These are phyloP conservation scores for Rickenella mellea DNA, from an alignment of 768 basidiomycete genomes.

Conservation along the genomic window DNA sequence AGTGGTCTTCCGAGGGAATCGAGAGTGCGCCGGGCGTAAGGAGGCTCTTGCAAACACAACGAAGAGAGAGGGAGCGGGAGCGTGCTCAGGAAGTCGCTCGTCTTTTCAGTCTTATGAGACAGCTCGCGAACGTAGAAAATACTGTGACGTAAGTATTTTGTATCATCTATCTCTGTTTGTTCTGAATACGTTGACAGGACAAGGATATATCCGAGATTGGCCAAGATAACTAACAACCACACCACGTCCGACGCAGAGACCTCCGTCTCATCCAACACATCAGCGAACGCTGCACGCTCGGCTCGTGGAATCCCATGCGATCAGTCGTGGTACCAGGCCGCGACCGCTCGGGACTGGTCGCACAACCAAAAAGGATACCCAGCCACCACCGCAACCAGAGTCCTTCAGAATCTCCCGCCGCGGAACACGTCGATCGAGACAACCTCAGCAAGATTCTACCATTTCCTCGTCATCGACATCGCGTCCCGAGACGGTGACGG, in stretches of 20 bases:
- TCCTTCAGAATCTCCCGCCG: too few species aligned
- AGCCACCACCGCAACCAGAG: constrained; percentile 10
- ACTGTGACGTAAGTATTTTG: constrained; percentile 7
- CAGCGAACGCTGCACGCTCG: constrained; percentile 50
- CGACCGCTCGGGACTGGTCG: constrained; percentile 69
- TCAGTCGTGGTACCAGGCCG: constrained; percentile 47
- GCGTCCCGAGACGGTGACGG: constrained; percentile 65
- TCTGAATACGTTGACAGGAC: constrained; percentile 17
- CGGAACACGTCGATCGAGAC: constrained; percentile 11
- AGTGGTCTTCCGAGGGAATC: constrained; percentile 68
- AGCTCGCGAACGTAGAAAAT: constrained; percentile 31
- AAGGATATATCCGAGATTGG: constrained; percentile 22
- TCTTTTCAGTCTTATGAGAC: constrained; percentile 35
- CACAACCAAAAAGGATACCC: constrained; percentile 55
- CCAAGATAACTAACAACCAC: constrained; percentile 10
- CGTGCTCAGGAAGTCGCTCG: constrained; percentile 48
- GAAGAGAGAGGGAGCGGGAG: constrained; percentile 57
- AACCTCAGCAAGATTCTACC: too few species aligned
- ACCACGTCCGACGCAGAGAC: constrained; percentile 40
- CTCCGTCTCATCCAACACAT: constrained; percentile 55
- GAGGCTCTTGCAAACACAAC: constrained; percentile 32
- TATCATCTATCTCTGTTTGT: constrained; percentile 1
- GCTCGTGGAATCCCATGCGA: constrained; percentile 50
- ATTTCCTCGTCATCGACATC: constrained; percentile 37
- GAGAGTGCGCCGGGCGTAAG: constrained; percentile 59